A percentile compares a stretch with the other conserved stretches of the same genome.
Evolutionary conservation across 495 filamentous ascomycete species (phyloP).

Genomic region (Tuber microsphaerosporum): DNA sequence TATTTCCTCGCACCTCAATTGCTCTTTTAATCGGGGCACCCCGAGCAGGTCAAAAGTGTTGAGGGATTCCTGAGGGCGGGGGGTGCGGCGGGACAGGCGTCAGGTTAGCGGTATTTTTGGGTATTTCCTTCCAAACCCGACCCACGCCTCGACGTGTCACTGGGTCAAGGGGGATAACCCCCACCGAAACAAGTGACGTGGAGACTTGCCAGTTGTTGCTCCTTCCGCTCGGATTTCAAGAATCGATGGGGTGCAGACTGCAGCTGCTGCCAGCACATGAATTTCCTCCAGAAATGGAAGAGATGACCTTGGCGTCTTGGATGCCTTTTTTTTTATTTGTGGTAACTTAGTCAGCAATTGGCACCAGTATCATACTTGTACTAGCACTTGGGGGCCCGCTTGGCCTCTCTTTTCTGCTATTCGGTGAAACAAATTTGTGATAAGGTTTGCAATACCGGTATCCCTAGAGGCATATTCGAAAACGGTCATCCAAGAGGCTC

Average conservation of each 20-base stretch:
- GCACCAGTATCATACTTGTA: too few relatives aligned
- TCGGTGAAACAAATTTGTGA: too few relatives aligned
- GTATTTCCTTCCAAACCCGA: not conserved
- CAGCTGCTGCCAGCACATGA: constrained; percentile 1
- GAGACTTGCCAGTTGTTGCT: constrained; percentile 6
- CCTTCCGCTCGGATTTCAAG: not conserved
- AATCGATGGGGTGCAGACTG: not conserved
- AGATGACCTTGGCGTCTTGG: not conserved
- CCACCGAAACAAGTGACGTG: constrained; percentile 6
- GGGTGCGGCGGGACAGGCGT: not conserved
- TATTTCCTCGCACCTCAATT: not conserved
- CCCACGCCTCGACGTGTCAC: not conserved
- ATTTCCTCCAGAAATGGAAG: constrained; percentile 1
- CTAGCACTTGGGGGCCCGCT: too few relatives aligned
- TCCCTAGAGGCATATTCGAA: too few relatives aligned
- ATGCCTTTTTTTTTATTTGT: not conserved
- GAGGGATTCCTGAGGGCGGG: not conserved
- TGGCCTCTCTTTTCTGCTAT: too few relatives aligned
- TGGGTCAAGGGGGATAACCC: not conserved
- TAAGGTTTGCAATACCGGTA: too few relatives aligned
- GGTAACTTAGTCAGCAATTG: not conserved
- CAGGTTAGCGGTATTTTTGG: not conserved
- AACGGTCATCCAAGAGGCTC: too few relatives aligned
- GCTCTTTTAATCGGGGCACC: not conserved
- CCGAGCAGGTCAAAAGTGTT: not conserved